phyloP scores from a whole-genome alignment of 208 protist genomes.

The Leishmania guyanensis region DNA sequence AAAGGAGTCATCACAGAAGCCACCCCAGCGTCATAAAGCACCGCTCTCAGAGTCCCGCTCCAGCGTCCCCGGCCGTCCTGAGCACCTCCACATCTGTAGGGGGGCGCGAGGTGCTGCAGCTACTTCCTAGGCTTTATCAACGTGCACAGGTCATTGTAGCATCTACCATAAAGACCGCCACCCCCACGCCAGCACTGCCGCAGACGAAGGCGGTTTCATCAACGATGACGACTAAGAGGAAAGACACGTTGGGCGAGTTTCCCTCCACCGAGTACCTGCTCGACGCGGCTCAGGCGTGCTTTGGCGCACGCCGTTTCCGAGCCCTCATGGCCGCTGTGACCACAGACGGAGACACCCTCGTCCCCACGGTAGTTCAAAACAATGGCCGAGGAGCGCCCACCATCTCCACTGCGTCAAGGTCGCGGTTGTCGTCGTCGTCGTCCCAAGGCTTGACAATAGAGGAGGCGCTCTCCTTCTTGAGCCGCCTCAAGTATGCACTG shows the following conservation, averaged over 20 bases:
- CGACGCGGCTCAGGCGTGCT: conserved; percentile 13
- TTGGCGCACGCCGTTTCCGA: conserved; percentile 18
- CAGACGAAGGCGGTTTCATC: not conserved
- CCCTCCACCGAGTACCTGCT: conserved; percentile 6
- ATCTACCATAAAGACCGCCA: not conserved
- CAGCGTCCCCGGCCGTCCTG: not conserved
- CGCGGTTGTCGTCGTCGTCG: not conserved
- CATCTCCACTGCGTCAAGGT: not conserved
- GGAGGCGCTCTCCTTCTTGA: conserved; percentile 15
- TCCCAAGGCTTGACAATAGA: conserved; percentile 14
- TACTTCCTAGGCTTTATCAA: conserved; percentile 15
- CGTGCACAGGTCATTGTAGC: not conserved
- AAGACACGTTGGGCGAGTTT: too few species aligned
- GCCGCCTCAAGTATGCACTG: conserved; percentile 13
- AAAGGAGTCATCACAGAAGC: not conserved
- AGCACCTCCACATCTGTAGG: not conserved
- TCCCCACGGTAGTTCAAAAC: not conserved
- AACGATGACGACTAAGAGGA: not conserved
- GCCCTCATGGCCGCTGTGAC: conserved; percentile 9
- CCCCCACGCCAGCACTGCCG: not conserved
- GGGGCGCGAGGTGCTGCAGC: conserved; percentile 1
- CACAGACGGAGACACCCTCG: not conserved
- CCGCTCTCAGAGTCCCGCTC: not conserved
- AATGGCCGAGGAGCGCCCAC: not conserved
- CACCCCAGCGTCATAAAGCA: not conserved